Evolutionary conservation across 495 filamentous ascomycete genomes (phyloP), one percentile per base, ranked within the genome.

Genomic region (Trichoderma reesei): DNA sequence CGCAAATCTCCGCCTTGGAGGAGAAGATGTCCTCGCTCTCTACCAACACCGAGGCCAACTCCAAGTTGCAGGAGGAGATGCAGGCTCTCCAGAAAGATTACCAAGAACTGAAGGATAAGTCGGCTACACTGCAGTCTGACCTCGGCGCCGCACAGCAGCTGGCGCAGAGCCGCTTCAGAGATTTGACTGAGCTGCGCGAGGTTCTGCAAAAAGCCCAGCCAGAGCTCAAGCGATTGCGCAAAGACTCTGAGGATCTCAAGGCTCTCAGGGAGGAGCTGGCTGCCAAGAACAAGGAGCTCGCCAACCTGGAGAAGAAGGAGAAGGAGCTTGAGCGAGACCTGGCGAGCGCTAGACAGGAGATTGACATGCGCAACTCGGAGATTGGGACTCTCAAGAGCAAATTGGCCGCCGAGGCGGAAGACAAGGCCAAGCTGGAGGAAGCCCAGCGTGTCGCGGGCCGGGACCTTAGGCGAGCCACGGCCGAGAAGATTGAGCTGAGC

Each of bases 101-200:
- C 64, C 90, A 96, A 63, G 83, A 82, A 44, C 78, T 96, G 54
- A 91, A 89, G 71, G 72, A 81, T 42, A 90, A 85, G 68, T 81
- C 86, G 0, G 79, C 82, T 4, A 83, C 84, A 0, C 72, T 97
- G 10, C 86, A 95, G 66, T 90, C 87, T 3, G 93, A 98, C 72
- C 81, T 97, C 14, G 88, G 86, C 1, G 93, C 92, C 9, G 88
- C 91, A 0, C 82, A 97, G 69, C 86, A 95, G 71, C 78, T 98
- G 20, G 91, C 94, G 1, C 84, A 91, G 59, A 85, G 84, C 36
- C 82, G 95, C 9, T 98, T 91, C 76, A 96, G 92, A 70, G 92
- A 96, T 64, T 75, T 96, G 3, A 88, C 86, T 0, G 90, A 96
- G 42, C 74, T 94, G 54, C 78, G 87, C 38, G 86, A 90, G 41